A percentile compares a stretch with the other conserved stretches of the same genome.
These are phyloP conservation scores for Dendrocalamus sinicus DNA, from an alignment of 176 grass and related monocot genomes.

Conservation along the genomic window DNA sequence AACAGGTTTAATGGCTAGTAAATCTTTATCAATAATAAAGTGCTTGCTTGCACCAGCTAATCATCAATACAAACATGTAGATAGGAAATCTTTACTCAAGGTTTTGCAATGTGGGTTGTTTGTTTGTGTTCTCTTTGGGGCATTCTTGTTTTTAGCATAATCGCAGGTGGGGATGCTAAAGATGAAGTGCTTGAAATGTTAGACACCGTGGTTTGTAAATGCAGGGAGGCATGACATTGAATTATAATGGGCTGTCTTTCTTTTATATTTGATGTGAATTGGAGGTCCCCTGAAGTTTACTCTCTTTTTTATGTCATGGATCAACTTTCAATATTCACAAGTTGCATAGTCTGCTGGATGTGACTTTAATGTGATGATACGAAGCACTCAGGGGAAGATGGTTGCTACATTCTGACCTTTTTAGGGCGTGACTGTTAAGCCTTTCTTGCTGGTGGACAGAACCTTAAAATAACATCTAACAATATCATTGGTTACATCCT, in stretches of 20 bases:
- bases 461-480: conserved; percentile 15
- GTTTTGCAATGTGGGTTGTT: not conserved
- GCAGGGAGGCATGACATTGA: not conserved
- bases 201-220: not conserved
- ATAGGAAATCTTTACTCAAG: not conserved
- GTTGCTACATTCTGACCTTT: not conserved
- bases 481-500: not conserved
- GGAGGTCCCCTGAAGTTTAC: not conserved
- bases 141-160: conserved; percentile 27
- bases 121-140: conserved; percentile 18
- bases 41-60: conserved; percentile 2
- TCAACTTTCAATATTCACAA: not conserved
- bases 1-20: not conserved
- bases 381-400: not conserved
- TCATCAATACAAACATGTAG: conserved; percentile 7
- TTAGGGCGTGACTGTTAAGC: not conserved
- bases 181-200: conserved; percentile 16
- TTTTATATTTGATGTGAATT: not conserved
- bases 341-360: not conserved
- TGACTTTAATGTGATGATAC: not conserved
- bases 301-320: conserved; percentile 4
- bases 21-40: not conserved
- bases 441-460: not conserved
- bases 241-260: not conserved
- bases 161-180: not conserved